Base-by-base conservation (phyloP, 441 rosid genomes). In the Syzygium malaccense region DNA sequence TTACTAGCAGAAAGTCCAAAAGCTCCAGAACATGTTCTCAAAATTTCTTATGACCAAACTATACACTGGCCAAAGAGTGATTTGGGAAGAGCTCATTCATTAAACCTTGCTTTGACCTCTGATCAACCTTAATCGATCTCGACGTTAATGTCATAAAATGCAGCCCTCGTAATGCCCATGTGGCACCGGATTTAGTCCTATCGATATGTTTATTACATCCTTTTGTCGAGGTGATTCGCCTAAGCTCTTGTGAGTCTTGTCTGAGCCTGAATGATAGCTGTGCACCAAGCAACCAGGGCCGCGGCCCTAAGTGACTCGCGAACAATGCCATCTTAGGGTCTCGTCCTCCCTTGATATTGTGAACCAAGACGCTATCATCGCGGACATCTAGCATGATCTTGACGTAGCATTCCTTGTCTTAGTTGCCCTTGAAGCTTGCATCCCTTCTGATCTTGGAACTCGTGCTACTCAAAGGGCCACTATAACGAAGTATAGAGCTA, bases 31-130 rank as follows among this genome's bases (percentile, higher is more conserved):
- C 41, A 5, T 37, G 5, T 37, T 37, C 41, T 37, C 41, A 37
- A 37, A 37, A 37, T 37, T 37, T 37, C 41, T 37, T 37, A 37
- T 37, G 41, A 37, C 41, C 41, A 37, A 37, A 5, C 98, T 89
- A 95, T 95, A 86, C 98, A 96, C 89, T 92, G 94, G 37, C 95
- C 97, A 88, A 95, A 96, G 45, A 88, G 89, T 9, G 96, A 89
- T 87, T 92, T 95, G 2, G 93, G 94, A 60, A 96, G 95, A 53
- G 75, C 66, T 10, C 97, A 85, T 55, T 94, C 91, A 88, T 94
- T 88, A 32, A 95, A 96, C 90, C 96, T 91, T 49, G 88, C 88
- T 28, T 94, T 96, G 41, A 95, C 93, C 32, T 94, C 93, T 7
- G 92, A 88, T 98, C 98, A 96, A 26, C 94, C 97, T 86, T 91